These are phyloP conservation scores for Pseudocercospora cruenta DNA, from an alignment of 2,329 filamentous ascomycete genomes.

Conservation along the genomic window DNA sequence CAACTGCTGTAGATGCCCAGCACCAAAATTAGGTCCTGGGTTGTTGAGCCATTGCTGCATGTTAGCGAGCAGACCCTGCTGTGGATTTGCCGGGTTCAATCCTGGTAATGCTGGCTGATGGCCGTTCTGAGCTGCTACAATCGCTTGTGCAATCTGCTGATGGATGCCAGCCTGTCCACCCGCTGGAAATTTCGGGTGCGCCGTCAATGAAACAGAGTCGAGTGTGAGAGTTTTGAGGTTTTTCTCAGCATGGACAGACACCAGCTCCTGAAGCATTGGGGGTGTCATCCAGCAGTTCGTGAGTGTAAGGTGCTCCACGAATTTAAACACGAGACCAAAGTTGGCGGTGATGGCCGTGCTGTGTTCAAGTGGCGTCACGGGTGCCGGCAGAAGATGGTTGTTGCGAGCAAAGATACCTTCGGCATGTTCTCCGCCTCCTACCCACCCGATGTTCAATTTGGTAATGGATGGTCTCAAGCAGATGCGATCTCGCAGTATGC, in stretches of 20 bases:
- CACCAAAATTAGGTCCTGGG: background rate
- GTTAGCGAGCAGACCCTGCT: slow-evolving; percentile 7
- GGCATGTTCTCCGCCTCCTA: slow-evolving; percentile 69
- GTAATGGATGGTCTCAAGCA: slow-evolving; percentile 58
- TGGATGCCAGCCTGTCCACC: slow-evolving; percentile 18
- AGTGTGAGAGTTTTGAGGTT: slow-evolving; percentile 60
- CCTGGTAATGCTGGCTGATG: background rate
- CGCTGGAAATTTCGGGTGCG: slow-evolving; percentile 39
- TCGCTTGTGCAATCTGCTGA: slow-evolving; percentile 13
- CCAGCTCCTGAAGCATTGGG: slow-evolving; percentile 57
- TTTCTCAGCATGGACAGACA: slow-evolving; percentile 52
- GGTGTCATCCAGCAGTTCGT: slow-evolving; percentile 72
- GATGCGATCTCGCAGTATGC: slow-evolving; percentile 47
- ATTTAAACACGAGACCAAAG: slow-evolving; percentile 50
- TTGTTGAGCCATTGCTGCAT: slow-evolving; percentile 17
- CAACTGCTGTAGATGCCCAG: slow-evolving; percentile 10
- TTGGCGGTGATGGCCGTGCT: slow-evolving; percentile 18
- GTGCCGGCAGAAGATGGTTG: slow-evolving; percentile 64
- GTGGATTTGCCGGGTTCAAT: slow-evolving; percentile 1
- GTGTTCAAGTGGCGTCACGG: slow-evolving; percentile 47
- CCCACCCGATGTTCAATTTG: slow-evolving; percentile 67
- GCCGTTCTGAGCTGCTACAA: slow-evolving; percentile 7
- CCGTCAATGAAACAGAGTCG: slow-evolving; percentile 67
- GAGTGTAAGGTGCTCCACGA: slow-evolving; percentile 63
- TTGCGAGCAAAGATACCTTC: slow-evolving; percentile 65